Evolutionary conservation across 176 grass and related monocot genomes (phyloP).

Genomic region (Raddia guianensis): DNA sequence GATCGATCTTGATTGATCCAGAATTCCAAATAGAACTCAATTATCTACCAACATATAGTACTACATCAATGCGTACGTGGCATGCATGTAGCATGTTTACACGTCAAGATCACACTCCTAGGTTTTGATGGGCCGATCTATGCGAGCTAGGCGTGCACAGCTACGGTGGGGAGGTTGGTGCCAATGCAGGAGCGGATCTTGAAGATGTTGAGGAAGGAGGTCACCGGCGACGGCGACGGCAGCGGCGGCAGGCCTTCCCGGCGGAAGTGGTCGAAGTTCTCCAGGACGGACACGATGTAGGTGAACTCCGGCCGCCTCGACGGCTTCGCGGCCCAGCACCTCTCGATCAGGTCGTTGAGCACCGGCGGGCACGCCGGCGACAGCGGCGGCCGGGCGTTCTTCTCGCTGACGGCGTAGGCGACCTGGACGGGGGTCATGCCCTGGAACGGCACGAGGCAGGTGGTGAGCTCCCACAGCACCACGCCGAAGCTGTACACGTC

Average conservation of each 20-base stretch:
- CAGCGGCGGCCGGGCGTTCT: conserved; percentile 51
- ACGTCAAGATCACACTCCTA: neutral
- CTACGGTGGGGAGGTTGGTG: conserved; percentile 36
- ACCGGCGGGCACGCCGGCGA: conserved; percentile 53
- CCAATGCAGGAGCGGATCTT: conserved; percentile 50
- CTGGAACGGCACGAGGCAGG: conserved; percentile 65
- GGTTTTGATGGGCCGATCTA: neutral
- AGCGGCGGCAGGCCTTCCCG: conserved; percentile 54
- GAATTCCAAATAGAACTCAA: no score
- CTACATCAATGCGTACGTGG: no score
- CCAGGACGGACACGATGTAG: conserved; percentile 56
- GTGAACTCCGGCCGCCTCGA: conserved; percentile 60
- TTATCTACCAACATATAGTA: no score
- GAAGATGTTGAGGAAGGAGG: conserved; percentile 42
- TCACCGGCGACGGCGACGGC: conserved; percentile 28
- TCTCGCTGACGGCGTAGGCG: conserved; percentile 63
- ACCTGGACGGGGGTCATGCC: conserved; percentile 68
- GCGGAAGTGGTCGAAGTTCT: conserved; percentile 65
- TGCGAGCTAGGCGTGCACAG: conserved; percentile 38
- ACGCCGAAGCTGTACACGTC: conserved; percentile 79
- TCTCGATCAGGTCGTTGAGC: conserved; percentile 61
- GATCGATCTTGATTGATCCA: neutral
- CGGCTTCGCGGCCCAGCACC: conserved; percentile 62
- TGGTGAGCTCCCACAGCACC: conserved; percentile 75
- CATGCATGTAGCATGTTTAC: no score